Evolutionary conservation across 73 alveolate genomes (phyloP).

Genomic region (Diophrys sp.): DNA sequence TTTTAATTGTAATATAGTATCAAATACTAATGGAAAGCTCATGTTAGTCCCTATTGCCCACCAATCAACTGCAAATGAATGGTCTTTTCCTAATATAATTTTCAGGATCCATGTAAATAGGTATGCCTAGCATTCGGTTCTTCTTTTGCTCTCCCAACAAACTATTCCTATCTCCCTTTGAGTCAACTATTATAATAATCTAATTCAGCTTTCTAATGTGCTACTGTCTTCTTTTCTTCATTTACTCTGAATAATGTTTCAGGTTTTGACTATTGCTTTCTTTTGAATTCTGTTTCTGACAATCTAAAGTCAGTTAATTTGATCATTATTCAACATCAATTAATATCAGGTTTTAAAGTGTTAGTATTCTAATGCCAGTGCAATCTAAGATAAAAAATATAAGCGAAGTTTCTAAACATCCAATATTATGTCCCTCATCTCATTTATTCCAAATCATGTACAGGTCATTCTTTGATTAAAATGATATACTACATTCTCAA

Average conservation of each 20-base stretch:
- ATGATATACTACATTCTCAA: slow-evolving; percentile 67
- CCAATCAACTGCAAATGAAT: slow-evolving; percentile 61
- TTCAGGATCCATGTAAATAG: slow-evolving; percentile 94
- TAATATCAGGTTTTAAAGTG: slow-evolving; percentile 75
- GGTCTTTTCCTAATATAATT: slow-evolving; percentile 53
- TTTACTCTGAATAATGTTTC: slow-evolving; percentile 16
- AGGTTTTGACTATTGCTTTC: too few relatives aligned
- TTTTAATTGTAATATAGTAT: slow-evolving; percentile 43
- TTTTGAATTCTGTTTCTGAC: slow-evolving; percentile 54
- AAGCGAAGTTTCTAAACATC: neutral
- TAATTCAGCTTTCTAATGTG: neutral
- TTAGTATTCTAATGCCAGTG: slow-evolving; percentile 61
- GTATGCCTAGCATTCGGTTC: slow-evolving; percentile 85
- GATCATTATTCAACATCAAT: slow-evolving; percentile 60
- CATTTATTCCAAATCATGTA: slow-evolving; percentile 47
- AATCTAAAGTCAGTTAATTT: slow-evolving; percentile 79
- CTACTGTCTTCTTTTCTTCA: neutral
- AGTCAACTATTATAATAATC: neutral
- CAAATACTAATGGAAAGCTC: slow-evolving; percentile 56
- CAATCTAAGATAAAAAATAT: slow-evolving; percentile 20
- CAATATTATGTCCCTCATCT: neutral
- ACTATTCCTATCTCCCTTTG: neutral
- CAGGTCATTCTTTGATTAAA: slow-evolving; percentile 61
- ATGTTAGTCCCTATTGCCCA: slow-evolving; percentile 91
- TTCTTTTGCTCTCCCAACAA: slow-evolving; percentile 27